Conservation (phyloP, 1,139 yeast genomes). For the Candida labiduridarum region DNA sequence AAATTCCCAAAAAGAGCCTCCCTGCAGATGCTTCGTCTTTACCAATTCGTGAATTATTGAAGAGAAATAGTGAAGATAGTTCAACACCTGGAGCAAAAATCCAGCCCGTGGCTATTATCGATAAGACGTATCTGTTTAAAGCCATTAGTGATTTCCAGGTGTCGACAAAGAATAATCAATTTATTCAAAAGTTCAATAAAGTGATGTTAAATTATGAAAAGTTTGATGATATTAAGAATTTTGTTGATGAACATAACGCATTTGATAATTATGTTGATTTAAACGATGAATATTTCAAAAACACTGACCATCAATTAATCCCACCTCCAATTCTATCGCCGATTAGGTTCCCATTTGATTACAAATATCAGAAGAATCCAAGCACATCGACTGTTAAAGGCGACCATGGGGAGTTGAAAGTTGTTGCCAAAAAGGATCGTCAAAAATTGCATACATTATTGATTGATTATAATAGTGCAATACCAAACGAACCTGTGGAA, state of each 20-base stretch:
- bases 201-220: slow-evolving; percentile 27
- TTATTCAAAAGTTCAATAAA: slow-evolving; percentile 38
- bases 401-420: slow-evolving; percentile 57
- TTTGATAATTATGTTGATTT: slow-evolving; percentile 38
- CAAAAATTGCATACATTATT: slow-evolving; percentile 51
- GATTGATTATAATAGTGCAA: slow-evolving; percentile 34
- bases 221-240: slow-evolving; percentile 41
- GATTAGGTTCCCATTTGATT: slow-evolving; percentile 73
- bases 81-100: slow-evolving; percentile 37
- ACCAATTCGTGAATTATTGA: slow-evolving; percentile 55
- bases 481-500: slow-evolving; percentile 35
- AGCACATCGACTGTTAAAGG: slow-evolving; percentile 60
- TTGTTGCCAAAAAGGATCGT: slow-evolving; percentile 39
- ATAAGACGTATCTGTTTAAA: slow-evolving; percentile 75
- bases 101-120: slow-evolving; percentile 68
- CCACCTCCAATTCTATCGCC: slow-evolving; percentile 89
- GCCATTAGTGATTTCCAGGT: slow-evolving; percentile 89
- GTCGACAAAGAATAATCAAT: slow-evolving; percentile 57
- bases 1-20: slow-evolving; percentile 58
- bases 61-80: slow-evolving; percentile 17
- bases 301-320: slow-evolving; percentile 63
- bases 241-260: slow-evolving; percentile 40
- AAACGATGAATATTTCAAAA: slow-evolving; percentile 20
- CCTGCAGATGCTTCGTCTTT: slow-evolving; percentile 49
- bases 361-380: slow-evolving; percentile 44